Conservation (phyloP, 208 protist genomes). For the Leishmania tropica region DNA sequence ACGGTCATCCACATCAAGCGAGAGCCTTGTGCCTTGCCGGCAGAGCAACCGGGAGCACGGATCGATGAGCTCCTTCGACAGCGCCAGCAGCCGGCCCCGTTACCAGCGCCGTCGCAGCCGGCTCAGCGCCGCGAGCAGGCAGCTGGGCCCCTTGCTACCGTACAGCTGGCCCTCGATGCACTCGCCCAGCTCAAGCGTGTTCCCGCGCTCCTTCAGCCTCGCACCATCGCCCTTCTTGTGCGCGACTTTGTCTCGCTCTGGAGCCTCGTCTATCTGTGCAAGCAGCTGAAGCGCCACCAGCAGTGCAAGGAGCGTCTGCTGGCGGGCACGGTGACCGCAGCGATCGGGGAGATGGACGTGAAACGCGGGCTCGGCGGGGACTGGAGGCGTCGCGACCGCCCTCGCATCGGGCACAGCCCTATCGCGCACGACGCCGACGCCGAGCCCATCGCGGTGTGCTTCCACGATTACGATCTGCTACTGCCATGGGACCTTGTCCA, state of each 20-base stretch:
- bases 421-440: neutral
- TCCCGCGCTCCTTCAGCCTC: constrained; percentile 19
- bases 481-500: constrained; percentile 26
- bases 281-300: constrained; percentile 18
- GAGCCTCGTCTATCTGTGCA: constrained; percentile 30
- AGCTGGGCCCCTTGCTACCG: constrained; percentile 24
- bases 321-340: neutral
- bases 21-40: neutral
- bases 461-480: constrained; percentile 50
- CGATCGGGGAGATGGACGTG: neutral
- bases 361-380: neutral
- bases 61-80: constrained; percentile 26
- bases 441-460: constrained; percentile 26
- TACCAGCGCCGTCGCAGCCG: neutral
- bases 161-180: constrained; percentile 18
- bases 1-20: neutral
- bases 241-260: constrained; percentile 20
- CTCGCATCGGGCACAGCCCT: neutral
- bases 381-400: neutral
- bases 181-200: constrained; percentile 17
- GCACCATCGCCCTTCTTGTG: constrained; percentile 23
- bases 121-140: neutral
- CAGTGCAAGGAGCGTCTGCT: constrained; percentile 25
- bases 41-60: constrained; percentile 5
- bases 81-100: neutral